phyloP scores from a whole-genome alignment of 306 rosid species.

The Lotus japonicus region DNA sequence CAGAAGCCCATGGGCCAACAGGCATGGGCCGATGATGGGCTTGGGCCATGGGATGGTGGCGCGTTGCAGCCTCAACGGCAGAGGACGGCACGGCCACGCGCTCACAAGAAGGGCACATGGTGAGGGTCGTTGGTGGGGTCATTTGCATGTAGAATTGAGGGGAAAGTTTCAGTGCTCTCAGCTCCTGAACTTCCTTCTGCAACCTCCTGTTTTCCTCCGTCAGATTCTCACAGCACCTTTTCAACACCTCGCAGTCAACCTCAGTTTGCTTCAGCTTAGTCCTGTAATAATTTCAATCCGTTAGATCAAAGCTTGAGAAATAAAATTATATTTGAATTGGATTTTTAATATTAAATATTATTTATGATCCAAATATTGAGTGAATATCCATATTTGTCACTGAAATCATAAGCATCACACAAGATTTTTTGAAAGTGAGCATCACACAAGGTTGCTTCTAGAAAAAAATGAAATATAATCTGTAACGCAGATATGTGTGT shows the following conservation, averaged over 20 bases:
- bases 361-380: too few species aligned
- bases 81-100: conserved; percentile 70
- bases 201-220: conserved; percentile 88
- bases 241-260: conserved; percentile 89
- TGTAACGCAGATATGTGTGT: too few species aligned
- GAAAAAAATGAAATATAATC: too few species aligned
- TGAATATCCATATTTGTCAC: too few species aligned
- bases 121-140: conserved; percentile 92
- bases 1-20: conserved; percentile 25
- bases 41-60: conserved; percentile 18
- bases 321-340: too few species aligned
- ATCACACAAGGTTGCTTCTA: too few species aligned
- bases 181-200: conserved; percentile 92
- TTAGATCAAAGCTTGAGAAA: too few species aligned
- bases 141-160: conserved; percentile 97
- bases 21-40: conserved; percentile 16
- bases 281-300: conserved; percentile 23
- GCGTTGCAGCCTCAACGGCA: conserved; percentile 21
- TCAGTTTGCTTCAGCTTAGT: conserved; percentile 93
- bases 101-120: conserved; percentile 97
- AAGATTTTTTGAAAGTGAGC: too few species aligned
- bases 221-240: conserved; percentile 84
- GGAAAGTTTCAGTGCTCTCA: conserved; percentile 91
- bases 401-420: too few species aligned
- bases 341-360: too few species aligned